A percentile compares a stretch with the other conserved stretches of the same genome.
Evolutionary conservation across 2,329 filamentous ascomycete species (phyloP).

Genomic region (Tolypocladium sp.): DNA sequence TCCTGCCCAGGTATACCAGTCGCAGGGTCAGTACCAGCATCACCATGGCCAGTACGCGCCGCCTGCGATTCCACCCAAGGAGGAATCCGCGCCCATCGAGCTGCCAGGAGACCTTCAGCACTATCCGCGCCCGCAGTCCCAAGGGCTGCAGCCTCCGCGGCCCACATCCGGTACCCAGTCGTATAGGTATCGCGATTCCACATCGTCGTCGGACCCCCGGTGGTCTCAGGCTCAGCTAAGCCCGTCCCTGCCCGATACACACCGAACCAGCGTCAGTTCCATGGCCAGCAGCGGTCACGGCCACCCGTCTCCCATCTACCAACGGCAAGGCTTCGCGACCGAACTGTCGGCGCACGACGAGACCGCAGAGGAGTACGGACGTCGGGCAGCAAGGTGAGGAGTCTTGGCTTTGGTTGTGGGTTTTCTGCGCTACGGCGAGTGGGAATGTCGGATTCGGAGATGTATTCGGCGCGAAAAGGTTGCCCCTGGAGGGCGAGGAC

Average conservation of each 20-base stretch:
- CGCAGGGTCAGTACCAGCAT: conserved; percentile 10
- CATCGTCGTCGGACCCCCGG: conserved; percentile 19
- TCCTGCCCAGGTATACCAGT: conserved; percentile 5
- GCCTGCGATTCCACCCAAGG: conserved; percentile 15
- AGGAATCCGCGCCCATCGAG: conserved; percentile 25
- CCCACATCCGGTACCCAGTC: conserved; percentile 6
- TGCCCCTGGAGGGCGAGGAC: neutral
- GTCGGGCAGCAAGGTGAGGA: neutral
- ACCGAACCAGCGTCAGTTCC: conserved; percentile 16
- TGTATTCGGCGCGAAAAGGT: neutral
- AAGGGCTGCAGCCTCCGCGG: conserved; percentile 11
- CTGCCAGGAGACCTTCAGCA: conserved; percentile 36
- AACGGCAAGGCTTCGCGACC: conserved; percentile 30
- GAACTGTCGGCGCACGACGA: conserved; percentile 39
- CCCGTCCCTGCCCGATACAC: conserved; percentile 10
- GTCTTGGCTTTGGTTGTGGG: neutral
- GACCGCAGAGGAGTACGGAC: conserved; percentile 32
- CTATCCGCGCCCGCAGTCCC: conserved; percentile 29
- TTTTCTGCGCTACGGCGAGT: neutral
- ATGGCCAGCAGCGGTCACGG: conserved; percentile 12
- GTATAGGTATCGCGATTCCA: conserved; percentile 11
- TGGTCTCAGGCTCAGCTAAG: conserved; percentile 30
- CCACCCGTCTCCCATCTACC: conserved; percentile 28
- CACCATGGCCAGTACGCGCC: conserved; percentile 8
- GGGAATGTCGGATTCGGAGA: neutral